Conservation (phyloP, 1,139 yeast species). For the Suhomyces maxii region DNA sequence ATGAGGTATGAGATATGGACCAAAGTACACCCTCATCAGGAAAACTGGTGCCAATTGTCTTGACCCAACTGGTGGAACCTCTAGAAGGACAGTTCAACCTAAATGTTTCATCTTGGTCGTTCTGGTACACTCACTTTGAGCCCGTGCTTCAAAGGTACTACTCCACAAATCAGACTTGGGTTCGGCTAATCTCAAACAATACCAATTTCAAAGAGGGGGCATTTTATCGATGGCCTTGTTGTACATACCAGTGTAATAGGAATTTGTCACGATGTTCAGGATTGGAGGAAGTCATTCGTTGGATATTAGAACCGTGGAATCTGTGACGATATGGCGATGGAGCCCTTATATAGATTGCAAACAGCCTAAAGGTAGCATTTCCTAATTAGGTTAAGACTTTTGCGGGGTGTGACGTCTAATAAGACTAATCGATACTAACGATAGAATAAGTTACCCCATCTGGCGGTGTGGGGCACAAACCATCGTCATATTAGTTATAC, state of each 20-base stretch:
- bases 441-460: too few species aligned
- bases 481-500: too few species aligned
- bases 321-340: neutral
- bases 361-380: neutral
- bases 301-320: neutral
- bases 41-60: too few species aligned
- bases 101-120: too few species aligned
- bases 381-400: constrained; percentile 3
- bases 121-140: too few species aligned
- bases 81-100: too few species aligned
- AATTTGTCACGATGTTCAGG: constrained; percentile 21
- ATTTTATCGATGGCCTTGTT: neutral
- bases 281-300: neutral
- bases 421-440: too few species aligned
- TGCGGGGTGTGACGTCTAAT: constrained; percentile 3
- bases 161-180: neutral
- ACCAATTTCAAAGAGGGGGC: neutral
- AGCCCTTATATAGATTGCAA: neutral
- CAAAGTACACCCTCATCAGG: too few species aligned
- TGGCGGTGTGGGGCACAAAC: too few species aligned
- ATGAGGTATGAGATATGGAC: too few species aligned
- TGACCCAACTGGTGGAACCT: too few species aligned
- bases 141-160: too few species aligned
- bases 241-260: constrained; percentile 32
- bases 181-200: neutral